A percentile compares a stretch with the other conserved stretches of the same genome.
These are phyloP conservation scores for Chloranthus sessilifolius DNA, from an alignment of 164 flowering plant species.

Conservation along the genomic window DNA sequence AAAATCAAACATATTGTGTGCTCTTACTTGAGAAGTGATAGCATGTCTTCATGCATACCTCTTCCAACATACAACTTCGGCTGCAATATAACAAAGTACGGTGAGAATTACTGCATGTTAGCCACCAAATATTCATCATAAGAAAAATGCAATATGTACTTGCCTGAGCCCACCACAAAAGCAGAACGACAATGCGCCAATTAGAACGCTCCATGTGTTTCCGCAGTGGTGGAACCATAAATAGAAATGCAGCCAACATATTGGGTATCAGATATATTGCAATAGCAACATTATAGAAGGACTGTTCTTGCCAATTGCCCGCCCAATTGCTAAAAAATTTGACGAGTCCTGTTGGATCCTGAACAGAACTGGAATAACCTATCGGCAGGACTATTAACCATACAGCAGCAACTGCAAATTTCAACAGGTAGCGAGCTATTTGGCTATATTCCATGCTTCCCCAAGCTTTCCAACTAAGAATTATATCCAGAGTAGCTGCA, in stretches of 20 bases:
- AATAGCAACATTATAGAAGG: slow-evolving; percentile 61
- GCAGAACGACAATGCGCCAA: slow-evolving; percentile 48
- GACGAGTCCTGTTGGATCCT: slow-evolving; percentile 74
- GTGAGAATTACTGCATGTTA: slow-evolving; percentile 1
- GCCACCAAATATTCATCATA: background rate
- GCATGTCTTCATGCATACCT: slow-evolving; percentile 92
- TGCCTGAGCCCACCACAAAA: slow-evolving; percentile 99
- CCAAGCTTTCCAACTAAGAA: slow-evolving; percentile 87
- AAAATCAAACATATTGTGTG: background rate
- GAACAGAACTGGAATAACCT: slow-evolving; percentile 61
- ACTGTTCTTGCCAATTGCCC: slow-evolving; percentile 52
- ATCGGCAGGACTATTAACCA: slow-evolving; percentile 90
- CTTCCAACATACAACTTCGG: slow-evolving; percentile 92
- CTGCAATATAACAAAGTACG: slow-evolving; percentile 34
- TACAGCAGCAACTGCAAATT: slow-evolving; percentile 70
- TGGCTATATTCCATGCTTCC: slow-evolving; percentile 71
- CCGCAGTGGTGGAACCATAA: slow-evolving; percentile 71
- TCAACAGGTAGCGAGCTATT: slow-evolving; percentile 72
- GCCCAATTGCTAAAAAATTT: slow-evolving; percentile 65
- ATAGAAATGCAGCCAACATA: slow-evolving; percentile 60
- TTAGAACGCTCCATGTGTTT: slow-evolving; percentile 84
- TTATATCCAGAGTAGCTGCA: slow-evolving; percentile 85
- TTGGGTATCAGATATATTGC: slow-evolving; percentile 82
- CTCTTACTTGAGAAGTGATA: slow-evolving; percentile 88
- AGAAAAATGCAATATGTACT: slow-evolving; percentile 19